These are phyloP conservation scores for Russula lepida DNA, from an alignment of 768 basidiomycete genomes.

Conservation along the genomic window DNA sequence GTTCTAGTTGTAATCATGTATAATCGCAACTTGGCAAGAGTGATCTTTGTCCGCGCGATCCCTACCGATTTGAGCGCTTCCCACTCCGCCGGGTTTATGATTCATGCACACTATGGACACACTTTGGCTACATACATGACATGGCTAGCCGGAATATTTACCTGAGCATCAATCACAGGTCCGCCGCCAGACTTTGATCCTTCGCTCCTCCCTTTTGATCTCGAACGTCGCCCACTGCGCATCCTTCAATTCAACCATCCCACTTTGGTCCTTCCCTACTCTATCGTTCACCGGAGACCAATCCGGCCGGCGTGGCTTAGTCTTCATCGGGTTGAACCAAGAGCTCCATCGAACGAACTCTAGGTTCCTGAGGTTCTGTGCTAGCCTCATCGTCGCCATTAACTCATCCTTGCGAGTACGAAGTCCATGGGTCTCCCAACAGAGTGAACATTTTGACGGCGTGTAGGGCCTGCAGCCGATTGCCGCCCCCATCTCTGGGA, in stretches of 20 bases:
- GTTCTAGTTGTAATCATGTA: background rate
- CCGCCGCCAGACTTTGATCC: constrained; percentile 36
- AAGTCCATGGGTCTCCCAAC: constrained; percentile 15
- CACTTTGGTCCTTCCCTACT: background rate
- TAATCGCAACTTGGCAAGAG: background rate
- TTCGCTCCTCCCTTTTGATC: constrained; percentile 34
- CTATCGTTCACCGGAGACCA: background rate
- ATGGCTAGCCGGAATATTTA: background rate
- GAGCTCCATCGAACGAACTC: constrained; percentile 20
- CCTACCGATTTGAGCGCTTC: background rate
- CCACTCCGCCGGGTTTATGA: background rate
- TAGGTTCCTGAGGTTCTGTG: constrained; percentile 17
- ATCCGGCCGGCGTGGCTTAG: background rate
- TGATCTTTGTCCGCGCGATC: background rate
- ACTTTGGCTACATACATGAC: background rate
- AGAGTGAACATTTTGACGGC: constrained; percentile 20
- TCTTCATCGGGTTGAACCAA: constrained; percentile 17
- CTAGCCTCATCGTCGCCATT: constrained; percentile 17
- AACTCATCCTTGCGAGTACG: constrained; percentile 19
- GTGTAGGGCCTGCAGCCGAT: constrained; percentile 12
- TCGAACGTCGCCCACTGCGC: constrained; percentile 33
- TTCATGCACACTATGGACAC: background rate
- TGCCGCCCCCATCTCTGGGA: background rate
- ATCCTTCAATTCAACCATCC: background rate
- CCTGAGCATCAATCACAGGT: constrained; percentile 28